Evolutionary conservation across 129 eudicot genomes (phyloP), one percentile per base, ranked within the genome.

Genomic region (Ambrosia trifida): DNA sequence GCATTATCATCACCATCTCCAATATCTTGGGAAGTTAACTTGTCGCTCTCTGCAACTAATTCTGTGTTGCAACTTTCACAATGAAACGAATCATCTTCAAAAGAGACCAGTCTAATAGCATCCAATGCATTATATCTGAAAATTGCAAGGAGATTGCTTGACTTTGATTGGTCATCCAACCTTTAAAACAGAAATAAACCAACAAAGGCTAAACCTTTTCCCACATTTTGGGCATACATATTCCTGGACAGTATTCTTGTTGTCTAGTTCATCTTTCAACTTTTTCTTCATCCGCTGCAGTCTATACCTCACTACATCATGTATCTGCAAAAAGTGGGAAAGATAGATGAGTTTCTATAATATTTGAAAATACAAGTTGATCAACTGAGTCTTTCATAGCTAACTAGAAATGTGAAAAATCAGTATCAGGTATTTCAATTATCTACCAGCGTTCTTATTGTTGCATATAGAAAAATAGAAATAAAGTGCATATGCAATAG

Each of bases 221-320:
- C 82, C 82, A 70, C 96, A 95, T 75, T 88, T 84, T 33, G 97
- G 97, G 77, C 97, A 95, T 19, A 88, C 83, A 52, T 95, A 95
- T 85, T 90, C 94, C 86, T 88, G 96, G 51, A 95, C 81, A 4
- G 96, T 88, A 72, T 95, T 90, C 83, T 88, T 95, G 82, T 88
- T 84, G 61, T 90, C 96, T 73, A 85, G 64, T 65, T 88, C 96
- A 83, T 90, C 97, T 79, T 83, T 88, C 35, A 87, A 74, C 72
- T 84, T 88, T 72, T 90, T 85, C 88, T 71, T 90, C 96, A 95
- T 90, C 4, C 97, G 94, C 66, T 95, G 94, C 78, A 95, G 68
- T 78, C 99, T 86, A 72, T 95, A 95, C 83, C 99, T 86, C 69
- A 95, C 97, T 11, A 95, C 99, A 88, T 95, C 99, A 62, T 90